Percentiles rank a stretch among this genome's conserved stretches.
Conservation (phyloP, 2,329 filamentous ascomycete genomes). For the Trichoderma atroviride region DNA sequence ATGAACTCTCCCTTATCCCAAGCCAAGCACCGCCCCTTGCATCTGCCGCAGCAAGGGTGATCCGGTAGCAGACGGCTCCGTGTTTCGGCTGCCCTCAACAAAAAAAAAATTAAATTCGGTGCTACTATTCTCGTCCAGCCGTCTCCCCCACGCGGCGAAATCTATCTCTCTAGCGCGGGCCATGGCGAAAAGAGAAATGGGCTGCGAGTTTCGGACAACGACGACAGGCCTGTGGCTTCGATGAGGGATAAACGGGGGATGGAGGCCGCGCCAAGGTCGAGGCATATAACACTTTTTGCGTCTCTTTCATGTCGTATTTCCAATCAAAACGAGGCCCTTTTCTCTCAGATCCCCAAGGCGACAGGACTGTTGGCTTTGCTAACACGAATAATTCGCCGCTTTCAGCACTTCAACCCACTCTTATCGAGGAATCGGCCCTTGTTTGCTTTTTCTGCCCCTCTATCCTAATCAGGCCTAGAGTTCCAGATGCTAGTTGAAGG, state of each 20-base stretch:
- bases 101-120: slow-evolving; percentile 17
- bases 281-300: not conserved
- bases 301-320: not conserved
- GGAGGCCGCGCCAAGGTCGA: not conserved
- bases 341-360: not conserved
- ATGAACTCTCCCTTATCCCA: not conserved
- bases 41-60: not conserved
- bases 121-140: slow-evolving; percentile 7
- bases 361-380: not conserved
- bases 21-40: slow-evolving; percentile 7
- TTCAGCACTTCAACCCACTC: slow-evolving; percentile 12
- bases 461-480: slow-evolving; percentile 20
- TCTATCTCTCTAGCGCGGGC: slow-evolving; percentile 1
- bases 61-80: not conserved
- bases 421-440: slow-evolving; percentile 18
- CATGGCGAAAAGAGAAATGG: not conserved
- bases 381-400: slow-evolving; percentile 4
- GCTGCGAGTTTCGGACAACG: not conserved
- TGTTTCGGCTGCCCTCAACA: slow-evolving; percentile 25
- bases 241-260: not conserved
- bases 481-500: not conserved
- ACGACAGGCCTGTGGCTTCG: not conserved
- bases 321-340: not conserved
- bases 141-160: slow-evolving; percentile 17
- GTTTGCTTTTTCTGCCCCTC: slow-evolving; percentile 4